These are phyloP conservation scores for Lachancea nothofagi DNA, from an alignment of 805 yeast species.

Conservation along the genomic window DNA sequence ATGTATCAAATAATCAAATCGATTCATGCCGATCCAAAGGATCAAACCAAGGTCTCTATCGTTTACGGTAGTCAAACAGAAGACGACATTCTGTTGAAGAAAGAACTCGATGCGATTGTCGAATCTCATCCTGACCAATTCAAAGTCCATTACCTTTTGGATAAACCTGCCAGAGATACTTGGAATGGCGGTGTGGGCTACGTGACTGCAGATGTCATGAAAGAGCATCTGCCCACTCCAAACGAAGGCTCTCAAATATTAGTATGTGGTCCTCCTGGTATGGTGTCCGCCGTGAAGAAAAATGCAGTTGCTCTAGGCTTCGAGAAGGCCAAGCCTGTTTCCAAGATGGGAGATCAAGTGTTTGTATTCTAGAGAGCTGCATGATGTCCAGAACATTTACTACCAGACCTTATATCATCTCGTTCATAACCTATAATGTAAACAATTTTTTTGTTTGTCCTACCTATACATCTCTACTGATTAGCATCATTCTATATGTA, in stretches of 20 bases:
- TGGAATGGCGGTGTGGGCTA: conserved; percentile 82
- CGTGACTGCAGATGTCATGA: conserved; percentile 69
- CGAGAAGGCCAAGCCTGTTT: conserved; percentile 79
- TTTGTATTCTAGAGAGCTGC: conserved; percentile 62
- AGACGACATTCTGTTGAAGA: conserved; percentile 73
- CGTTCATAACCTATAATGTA: no score
- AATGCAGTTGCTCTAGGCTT: conserved; percentile 70
- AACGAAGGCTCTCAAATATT: conserved; percentile 53
- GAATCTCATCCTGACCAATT: conserved; percentile 53
- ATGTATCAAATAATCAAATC: conserved; percentile 90
- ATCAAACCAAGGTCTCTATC: conserved; percentile 67
- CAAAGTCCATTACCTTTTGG: conserved; percentile 66
- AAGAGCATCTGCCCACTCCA: conserved; percentile 56
- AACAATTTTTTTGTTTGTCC: no score
- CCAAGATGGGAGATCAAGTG: conserved; percentile 85
- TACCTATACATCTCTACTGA: no score
- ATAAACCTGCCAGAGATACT: conserved; percentile 52
- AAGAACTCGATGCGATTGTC: conserved; percentile 68
- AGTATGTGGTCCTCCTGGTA: conserved; percentile 91
- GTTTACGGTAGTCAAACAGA: conserved; percentile 78
- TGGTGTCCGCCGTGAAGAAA: conserved; percentile 80
- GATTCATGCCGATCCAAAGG: conserved; percentile 68
- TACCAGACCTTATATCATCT: no score
- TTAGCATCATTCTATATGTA: no score
- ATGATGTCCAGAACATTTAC: no score